phyloP scores from a whole-genome alignment of 1,139 yeast species.

The Saccharomyces uvarum region DNA sequence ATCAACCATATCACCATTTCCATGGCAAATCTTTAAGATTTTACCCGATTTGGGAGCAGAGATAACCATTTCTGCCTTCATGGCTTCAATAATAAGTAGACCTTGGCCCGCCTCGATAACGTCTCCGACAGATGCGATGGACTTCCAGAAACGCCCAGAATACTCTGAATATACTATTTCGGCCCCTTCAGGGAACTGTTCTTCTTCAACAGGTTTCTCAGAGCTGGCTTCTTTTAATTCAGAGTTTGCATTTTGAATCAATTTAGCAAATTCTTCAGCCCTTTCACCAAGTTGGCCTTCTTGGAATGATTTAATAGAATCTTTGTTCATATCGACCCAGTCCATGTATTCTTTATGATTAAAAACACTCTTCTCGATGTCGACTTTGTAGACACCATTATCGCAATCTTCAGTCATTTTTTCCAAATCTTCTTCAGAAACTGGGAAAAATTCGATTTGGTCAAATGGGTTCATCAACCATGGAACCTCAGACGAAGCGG shows the following conservation, averaged over 20 bases:
- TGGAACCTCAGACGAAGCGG: slow-evolving; percentile 64
- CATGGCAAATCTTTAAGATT: slow-evolving; percentile 67
- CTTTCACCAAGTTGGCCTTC: slow-evolving; percentile 68
- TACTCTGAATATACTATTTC: slow-evolving; percentile 85
- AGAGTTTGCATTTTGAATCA: slow-evolving; percentile 76
- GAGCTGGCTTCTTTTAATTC: slow-evolving; percentile 50
- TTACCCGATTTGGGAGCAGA: slow-evolving; percentile 66
- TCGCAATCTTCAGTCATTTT: slow-evolving; percentile 61
- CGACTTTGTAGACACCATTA: slow-evolving; percentile 73
- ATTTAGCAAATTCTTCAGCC: slow-evolving; percentile 71
- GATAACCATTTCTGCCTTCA: slow-evolving; percentile 96
- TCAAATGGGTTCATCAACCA: slow-evolving; percentile 91
- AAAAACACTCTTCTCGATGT: slow-evolving; percentile 68
- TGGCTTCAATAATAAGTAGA: slow-evolving; percentile 85
- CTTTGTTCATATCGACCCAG: slow-evolving; percentile 70
- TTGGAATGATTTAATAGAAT: slow-evolving; percentile 64
- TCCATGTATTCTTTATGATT: slow-evolving; percentile 70
- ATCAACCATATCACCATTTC: slow-evolving; percentile 91
- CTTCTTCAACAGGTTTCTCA: slow-evolving; percentile 37
- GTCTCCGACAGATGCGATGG: slow-evolving; percentile 77
- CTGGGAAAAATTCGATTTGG: slow-evolving; percentile 91
- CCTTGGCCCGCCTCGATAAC: slow-evolving; percentile 67
- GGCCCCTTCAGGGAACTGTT: slow-evolving; percentile 62
- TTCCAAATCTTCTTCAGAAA: slow-evolving; percentile 74
- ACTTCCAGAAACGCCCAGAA: slow-evolving; percentile 95